Conservation (phyloP, 31 red algal species). For the Endocladia muricata region DNA sequence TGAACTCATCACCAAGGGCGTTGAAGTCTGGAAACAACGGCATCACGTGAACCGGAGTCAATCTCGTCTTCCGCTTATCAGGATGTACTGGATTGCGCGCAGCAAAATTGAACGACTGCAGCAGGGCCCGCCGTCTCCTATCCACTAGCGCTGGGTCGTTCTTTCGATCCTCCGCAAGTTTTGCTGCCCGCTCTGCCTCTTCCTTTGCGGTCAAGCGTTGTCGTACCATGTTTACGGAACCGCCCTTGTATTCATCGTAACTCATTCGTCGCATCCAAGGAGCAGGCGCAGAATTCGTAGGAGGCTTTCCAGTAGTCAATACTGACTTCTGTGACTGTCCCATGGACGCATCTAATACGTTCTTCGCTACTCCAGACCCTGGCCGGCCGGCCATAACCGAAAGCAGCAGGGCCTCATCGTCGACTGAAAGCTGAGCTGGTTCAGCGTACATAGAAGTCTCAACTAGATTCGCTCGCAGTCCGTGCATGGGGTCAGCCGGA, state of each 20-base stretch:
- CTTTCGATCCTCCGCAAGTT: background rate
- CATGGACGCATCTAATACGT: background rate
- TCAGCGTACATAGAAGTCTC: constrained; percentile 25
- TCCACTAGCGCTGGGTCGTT: constrained; percentile 29
- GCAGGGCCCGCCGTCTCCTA: constrained; percentile 5
- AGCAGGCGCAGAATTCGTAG: background rate
- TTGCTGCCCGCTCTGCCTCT: constrained; percentile 14
- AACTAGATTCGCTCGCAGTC: constrained; percentile 60
- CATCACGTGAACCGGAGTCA: constrained; percentile 40
- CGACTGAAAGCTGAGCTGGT: constrained; percentile 20
- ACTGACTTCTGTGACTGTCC: constrained; percentile 18
- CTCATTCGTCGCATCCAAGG: constrained; percentile 80
- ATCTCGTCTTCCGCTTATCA: constrained; percentile 41
- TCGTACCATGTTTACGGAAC: constrained; percentile 8
- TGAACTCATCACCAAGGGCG: constrained; percentile 28
- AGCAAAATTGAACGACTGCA: constrained; percentile 45
- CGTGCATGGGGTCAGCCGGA: constrained; percentile 51
- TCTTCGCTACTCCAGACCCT: background rate
- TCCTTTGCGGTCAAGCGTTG: constrained; percentile 18
- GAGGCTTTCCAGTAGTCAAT: background rate
- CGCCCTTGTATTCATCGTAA: constrained; percentile 61
- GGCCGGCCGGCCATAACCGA: constrained; percentile 24
- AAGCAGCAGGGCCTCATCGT: constrained; percentile 40
- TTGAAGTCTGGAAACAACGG: constrained; percentile 68
- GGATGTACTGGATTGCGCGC: constrained; percentile 43